Conservation (phyloP, 345 rosid genomes). For the Eucalyptus virginea region DNA sequence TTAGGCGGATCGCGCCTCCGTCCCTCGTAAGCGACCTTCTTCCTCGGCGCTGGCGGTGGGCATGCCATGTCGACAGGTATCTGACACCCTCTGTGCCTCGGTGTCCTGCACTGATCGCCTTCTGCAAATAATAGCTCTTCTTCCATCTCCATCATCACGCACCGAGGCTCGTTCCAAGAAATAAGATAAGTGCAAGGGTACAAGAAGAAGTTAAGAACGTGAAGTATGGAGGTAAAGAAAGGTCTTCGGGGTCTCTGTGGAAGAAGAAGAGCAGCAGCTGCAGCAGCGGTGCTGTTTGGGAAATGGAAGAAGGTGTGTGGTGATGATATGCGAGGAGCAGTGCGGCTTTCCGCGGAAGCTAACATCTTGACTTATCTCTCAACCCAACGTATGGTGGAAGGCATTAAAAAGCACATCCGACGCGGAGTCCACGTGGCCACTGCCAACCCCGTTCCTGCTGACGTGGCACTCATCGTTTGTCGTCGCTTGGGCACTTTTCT, state of each 20-base stretch:
- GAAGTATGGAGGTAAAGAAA: background rate
- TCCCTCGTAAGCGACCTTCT: slow-evolving; percentile 14
- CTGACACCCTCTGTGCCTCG: slow-evolving; percentile 23
- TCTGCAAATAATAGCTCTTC: background rate
- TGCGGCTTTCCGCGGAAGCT: slow-evolving; percentile 21
- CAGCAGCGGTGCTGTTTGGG: background rate
- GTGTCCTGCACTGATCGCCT: slow-evolving; percentile 41
- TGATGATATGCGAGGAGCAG: background rate
- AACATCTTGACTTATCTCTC: slow-evolving; percentile 1
- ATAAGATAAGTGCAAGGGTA: background rate
- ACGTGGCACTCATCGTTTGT: background rate
- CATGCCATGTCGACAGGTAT: slow-evolving; percentile 21
- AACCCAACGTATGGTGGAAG: slow-evolving; percentile 12
- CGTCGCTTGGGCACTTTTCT: background rate
- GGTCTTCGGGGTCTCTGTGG: background rate
- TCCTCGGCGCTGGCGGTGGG: slow-evolving; percentile 52
- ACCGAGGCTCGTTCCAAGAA: background rate
- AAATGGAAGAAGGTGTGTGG: background rate
- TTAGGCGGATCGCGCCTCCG: slow-evolving; percentile 26
- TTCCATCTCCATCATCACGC: background rate
- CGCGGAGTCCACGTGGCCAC: slow-evolving; percentile 1
- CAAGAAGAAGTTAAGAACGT: background rate
- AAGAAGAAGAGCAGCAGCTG: background rate
- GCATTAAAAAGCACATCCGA: background rate
- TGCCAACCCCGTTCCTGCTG: background rate